Base-by-base conservation (phyloP, 129 eudicot genomes). In the Centaurea solstitialis region DNA sequence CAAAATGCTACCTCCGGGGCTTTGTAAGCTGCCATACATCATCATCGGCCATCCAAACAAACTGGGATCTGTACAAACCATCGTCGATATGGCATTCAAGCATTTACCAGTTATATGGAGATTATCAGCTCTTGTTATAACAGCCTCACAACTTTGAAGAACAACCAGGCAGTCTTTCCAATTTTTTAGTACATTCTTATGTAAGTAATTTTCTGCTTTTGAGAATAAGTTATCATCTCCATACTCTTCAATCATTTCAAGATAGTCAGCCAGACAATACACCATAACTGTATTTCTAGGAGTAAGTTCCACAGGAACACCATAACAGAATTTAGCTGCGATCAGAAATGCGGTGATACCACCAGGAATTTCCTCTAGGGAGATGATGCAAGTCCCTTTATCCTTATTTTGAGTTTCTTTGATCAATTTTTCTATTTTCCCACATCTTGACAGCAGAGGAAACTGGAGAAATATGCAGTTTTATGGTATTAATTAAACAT, bases 21-120 rank as follows among this genome's bases (percentile, higher is more conserved):
- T 92, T 70, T 94, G 96, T 75, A 92, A 87, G 75, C 90, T 88
- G 72, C 98, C 97, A 84, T 92, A 92, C 96, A 91, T 88, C 91
- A 84, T 80, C 98, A 94, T 88, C 10, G 98, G 98, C 97, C 98
- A 94, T 38, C 98, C 98, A 84, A 91, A 94, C 71, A 92, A 86
- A 87, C 88, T 72, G 9, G 95, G 86, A 62, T 94, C 97, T 26
- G 95, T 94, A 76, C 90, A 90, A 28, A 86, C 93, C 98, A 93
- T 93, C 20, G 81, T 82, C 59, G 97, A 86, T 40, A 94, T 33
- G 39, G 94, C 84, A 83, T 86, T 78, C 82, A 89, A 83, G 77
- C 96, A 94, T 85, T 87, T 88, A 61, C 80, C 78, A 17, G 86
- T 74, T 47, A 94, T 82, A 17, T 89, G 86, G 23, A 92, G 94